A percentile compares a stretch with the other conserved stretches of the same genome.
Conservation (phyloP, 106 monocot genomes). For the Dactylorhiza incarnata region DNA sequence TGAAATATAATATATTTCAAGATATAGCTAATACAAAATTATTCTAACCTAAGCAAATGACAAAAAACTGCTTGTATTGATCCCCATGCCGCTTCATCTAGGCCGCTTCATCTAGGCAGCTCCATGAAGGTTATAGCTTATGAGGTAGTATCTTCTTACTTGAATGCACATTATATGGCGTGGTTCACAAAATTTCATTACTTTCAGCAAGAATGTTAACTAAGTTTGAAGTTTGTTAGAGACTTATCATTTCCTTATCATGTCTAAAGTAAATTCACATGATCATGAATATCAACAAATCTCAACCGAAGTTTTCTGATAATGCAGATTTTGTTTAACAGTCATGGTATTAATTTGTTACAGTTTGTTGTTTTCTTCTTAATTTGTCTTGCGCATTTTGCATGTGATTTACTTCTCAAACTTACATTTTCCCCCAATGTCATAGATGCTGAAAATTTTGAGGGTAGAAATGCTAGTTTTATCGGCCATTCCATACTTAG, state of each 20-base stretch:
- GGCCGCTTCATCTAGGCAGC: too few species aligned
- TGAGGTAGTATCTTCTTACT: not conserved
- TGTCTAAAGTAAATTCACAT: not conserved
- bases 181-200: not conserved
- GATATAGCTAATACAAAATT: not conserved
- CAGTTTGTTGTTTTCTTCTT: not conserved
- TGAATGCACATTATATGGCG: not conserved
- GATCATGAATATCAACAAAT: not conserved
- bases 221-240: not conserved
- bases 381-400: not conserved
- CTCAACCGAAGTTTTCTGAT: not conserved
- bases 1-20: not conserved
- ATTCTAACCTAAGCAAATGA: not conserved
- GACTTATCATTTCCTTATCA: not conserved
- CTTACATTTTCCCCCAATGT: not conserved
- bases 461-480: conserved; percentile 62
- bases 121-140: too few species aligned
- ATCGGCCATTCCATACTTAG: conserved; percentile 56
- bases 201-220: not conserved
- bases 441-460: conserved; percentile 53
- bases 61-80: not conserved
- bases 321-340: not conserved
- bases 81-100: too few species aligned
- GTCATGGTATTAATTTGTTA: not conserved
- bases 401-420: not conserved